Percentiles rank a stretch among this genome's conserved stretches.
These are phyloP conservation scores for Macaranga tanarius DNA, from an alignment of 441 rosid genomes.

Conservation along the genomic window DNA sequence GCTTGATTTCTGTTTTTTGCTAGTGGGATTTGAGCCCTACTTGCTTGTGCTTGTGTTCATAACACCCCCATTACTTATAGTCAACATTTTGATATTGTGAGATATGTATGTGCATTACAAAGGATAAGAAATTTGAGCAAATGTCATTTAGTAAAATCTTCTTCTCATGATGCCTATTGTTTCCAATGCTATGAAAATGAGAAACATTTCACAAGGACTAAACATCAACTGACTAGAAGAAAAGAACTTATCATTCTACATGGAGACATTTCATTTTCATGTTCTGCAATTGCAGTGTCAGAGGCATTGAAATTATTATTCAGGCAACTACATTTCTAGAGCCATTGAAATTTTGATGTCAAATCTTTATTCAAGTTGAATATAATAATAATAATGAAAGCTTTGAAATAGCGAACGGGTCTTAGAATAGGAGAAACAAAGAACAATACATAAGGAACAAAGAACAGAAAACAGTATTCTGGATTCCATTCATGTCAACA, in stretches of 20 bases:
- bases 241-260: constrained; percentile 2
- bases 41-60: neutral
- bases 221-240: neutral
- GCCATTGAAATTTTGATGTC: neutral
- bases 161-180: neutral
- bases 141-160: neutral
- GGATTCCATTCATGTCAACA: too few relatives aligned
- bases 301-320: neutral
- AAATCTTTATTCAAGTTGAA: neutral
- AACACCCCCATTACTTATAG: neutral
- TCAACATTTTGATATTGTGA: neutral
- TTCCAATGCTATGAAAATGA: neutral
- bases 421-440: neutral
- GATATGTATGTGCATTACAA: too few relatives aligned
- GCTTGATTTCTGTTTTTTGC: constrained; percentile 21
- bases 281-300: neutral
- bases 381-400: too few relatives aligned
- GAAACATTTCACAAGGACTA: neutral
- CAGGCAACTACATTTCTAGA: neutral
- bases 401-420: too few relatives aligned
- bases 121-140: neutral
- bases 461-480: too few relatives aligned
- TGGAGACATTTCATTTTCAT: neutral
- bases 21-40: constrained; percentile 34
- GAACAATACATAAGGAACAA: neutral